Conservation (phyloP, 768 basidiomycete species). For the Amanita subjunquillea region DNA sequence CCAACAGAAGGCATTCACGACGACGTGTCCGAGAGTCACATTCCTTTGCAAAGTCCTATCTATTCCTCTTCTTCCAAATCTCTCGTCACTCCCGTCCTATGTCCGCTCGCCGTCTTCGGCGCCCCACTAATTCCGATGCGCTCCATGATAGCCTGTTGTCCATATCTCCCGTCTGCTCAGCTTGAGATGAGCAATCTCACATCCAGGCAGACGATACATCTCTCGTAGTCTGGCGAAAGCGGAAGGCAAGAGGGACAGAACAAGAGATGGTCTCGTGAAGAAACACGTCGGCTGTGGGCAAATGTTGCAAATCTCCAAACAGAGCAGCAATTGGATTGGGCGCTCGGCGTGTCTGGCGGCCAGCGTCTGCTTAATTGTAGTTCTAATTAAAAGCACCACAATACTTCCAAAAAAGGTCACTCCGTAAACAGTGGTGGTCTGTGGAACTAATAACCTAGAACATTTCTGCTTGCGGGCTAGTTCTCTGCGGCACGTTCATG, state of each 20-base stretch:
- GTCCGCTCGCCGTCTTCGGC: not conserved
- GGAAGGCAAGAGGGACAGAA: not conserved
- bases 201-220: not conserved
- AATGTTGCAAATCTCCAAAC: conserved; percentile 4
- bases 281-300: conserved; percentile 3
- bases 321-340: conserved; percentile 8
- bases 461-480: not conserved
- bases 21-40: not conserved
- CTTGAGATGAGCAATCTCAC: not conserved
- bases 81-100: not conserved
- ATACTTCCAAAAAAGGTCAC: no score
- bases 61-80: not conserved
- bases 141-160: not conserved
- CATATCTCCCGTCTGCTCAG: not conserved
- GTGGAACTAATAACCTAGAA: no score
- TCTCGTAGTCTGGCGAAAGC: not conserved
- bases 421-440: no score
- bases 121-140: not conserved
- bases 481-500: not conserved
- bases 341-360: conserved; percentile 5
- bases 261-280: conserved; percentile 1
- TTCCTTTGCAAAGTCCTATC: not conserved
- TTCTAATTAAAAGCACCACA: no score
- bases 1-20: not conserved
- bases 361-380: not conserved